These are phyloP conservation scores for Somion occarium DNA, from an alignment of 1,284 basidiomycete genomes.

Conservation along the genomic window DNA sequence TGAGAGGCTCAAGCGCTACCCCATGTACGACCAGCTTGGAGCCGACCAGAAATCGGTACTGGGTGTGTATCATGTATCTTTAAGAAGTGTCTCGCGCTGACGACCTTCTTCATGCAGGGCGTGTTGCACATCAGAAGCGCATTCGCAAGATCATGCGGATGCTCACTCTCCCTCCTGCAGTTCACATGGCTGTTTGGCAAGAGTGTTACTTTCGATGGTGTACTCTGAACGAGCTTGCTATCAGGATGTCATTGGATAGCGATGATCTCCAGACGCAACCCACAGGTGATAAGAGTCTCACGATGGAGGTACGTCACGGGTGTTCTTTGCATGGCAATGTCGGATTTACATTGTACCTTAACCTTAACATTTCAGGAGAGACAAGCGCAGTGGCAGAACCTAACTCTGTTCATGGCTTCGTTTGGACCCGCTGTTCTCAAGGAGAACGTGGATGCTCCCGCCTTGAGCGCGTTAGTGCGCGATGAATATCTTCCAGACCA, in stretches of 20 bases:
- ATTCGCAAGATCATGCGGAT: constrained; percentile 68
- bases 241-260: constrained; percentile 22
- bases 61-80: constrained; percentile 39
- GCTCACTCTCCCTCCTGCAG: constrained; percentile 57
- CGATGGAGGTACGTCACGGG: constrained; percentile 33
- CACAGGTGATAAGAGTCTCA: constrained; percentile 28
- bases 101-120: constrained; percentile 39
- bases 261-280: constrained; percentile 19
- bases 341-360: neutral
- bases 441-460: constrained; percentile 42
- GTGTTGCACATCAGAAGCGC: constrained; percentile 77
- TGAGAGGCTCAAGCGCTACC: constrained; percentile 59
- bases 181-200: constrained; percentile 75
- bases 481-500: constrained; percentile 62
- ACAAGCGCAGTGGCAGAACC: constrained; percentile 83
- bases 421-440: constrained; percentile 66
- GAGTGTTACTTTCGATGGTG: constrained; percentile 63
- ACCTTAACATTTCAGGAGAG: constrained; percentile 49
- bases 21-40: constrained; percentile 73
- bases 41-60: constrained; percentile 66
- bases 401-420: constrained; percentile 77
- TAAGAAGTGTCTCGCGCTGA: neutral
- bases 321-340: neutral
- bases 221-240: constrained; percentile 29
- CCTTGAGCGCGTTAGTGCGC: constrained; percentile 55